Evolutionary conservation across 2,329 filamentous ascomycete genomes (phyloP).

Genomic region (Fusarium buharicum): DNA sequence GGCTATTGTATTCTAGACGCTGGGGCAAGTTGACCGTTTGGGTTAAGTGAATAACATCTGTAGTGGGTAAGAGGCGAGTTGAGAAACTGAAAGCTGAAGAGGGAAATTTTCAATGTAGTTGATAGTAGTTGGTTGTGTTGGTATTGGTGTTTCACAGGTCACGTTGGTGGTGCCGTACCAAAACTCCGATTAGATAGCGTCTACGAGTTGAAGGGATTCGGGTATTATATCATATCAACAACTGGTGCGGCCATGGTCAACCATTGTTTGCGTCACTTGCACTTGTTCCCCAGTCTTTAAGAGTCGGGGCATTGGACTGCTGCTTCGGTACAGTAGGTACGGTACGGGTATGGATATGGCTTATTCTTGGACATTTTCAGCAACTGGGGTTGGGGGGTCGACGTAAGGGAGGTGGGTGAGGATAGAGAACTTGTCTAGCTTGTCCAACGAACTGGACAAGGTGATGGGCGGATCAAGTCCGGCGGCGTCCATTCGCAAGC

Average conservation of each 20-base stretch:
- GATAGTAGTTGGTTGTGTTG: background rate
- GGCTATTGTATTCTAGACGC: background rate
- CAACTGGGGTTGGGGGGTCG: conserved; percentile 13
- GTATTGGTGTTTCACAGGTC: background rate
- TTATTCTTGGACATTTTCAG: background rate
- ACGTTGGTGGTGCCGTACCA: background rate
- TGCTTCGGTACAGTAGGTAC: background rate
- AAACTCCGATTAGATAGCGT: too few relatives aligned
- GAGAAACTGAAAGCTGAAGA: background rate
- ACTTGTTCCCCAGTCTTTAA: background rate
- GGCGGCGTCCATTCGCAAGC: background rate
- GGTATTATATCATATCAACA: conserved; percentile 5
- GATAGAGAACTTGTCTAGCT: background rate
- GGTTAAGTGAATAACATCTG: background rate
- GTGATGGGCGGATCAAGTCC: conserved; percentile 5
- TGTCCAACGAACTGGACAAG: background rate
- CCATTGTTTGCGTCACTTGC: conserved; percentile 24
- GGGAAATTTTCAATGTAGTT: background rate
- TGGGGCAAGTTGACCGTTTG: background rate
- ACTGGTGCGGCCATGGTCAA: background rate
- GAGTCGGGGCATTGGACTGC: conserved; percentile 2
- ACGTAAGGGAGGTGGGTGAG: conserved; percentile 7
- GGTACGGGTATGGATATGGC: background rate
- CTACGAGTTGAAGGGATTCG: conserved; percentile 4
- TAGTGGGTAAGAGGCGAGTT: too few relatives aligned